Percentiles rank a stretch among this genome's conserved stretches.
These are phyloP conservation scores for Teratosphaeria pseudoeucalypti DNA, from an alignment of 2,329 filamentous ascomycete genomes.

Conservation along the genomic window DNA sequence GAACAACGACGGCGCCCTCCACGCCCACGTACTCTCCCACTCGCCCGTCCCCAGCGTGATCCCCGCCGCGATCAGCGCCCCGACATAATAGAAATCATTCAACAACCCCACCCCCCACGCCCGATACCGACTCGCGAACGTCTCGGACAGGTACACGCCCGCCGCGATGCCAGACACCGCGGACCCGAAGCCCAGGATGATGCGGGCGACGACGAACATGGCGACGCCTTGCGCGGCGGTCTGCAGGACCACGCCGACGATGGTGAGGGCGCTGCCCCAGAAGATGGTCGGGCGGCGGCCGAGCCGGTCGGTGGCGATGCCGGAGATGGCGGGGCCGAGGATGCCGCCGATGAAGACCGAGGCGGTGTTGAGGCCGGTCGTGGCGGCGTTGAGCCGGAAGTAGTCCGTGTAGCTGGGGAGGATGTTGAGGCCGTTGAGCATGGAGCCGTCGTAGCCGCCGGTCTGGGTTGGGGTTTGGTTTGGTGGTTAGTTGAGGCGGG, in stretches of 20 bases:
- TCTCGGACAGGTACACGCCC: constrained; percentile 41
- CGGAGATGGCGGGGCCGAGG: constrained; percentile 36
- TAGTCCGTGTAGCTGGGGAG: constrained; percentile 47
- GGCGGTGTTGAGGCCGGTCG: constrained; percentile 45
- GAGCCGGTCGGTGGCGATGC: constrained; percentile 32
- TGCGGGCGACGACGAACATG: constrained; percentile 39
- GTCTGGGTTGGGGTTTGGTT: background rate
- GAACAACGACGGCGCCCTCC: constrained; percentile 36
- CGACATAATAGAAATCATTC: constrained; percentile 29
- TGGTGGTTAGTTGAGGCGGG: background rate
- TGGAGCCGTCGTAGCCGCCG: constrained; percentile 33
- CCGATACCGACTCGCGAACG: constrained; percentile 36
- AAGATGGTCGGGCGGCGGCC: constrained; percentile 39
- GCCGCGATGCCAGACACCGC: constrained; percentile 35
- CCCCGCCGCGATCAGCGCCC: constrained; percentile 38
- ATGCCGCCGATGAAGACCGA: constrained; percentile 45
- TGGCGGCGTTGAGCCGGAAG: constrained; percentile 44
- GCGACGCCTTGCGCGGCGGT: constrained; percentile 41
- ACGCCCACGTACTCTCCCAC: constrained; percentile 38
- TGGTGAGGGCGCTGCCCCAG: constrained; percentile 31
- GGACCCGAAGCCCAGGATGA: constrained; percentile 40
- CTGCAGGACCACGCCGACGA: constrained; percentile 39
- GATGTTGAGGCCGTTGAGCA: constrained; percentile 50
- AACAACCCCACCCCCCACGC: constrained; percentile 35
- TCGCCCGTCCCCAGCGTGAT: constrained; percentile 35